These are phyloP conservation scores for Dicorynia guianensis DNA, from an alignment of 306 rosid genomes.

Conservation along the genomic window DNA sequence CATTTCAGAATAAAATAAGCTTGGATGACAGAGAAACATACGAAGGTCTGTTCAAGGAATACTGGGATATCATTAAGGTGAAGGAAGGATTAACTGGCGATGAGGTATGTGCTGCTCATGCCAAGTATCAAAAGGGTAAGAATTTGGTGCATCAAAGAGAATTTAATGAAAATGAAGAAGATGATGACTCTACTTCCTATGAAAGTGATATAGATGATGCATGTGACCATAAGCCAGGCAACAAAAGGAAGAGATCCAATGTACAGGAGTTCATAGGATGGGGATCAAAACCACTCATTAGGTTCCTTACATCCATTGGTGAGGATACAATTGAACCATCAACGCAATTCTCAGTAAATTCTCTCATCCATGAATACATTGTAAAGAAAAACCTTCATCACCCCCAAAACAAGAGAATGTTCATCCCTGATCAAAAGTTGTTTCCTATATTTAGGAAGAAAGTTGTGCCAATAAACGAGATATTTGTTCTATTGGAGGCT, in stretches of 20 bases:
- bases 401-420: constrained; percentile 46
- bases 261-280: constrained; percentile 48
- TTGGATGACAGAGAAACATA: constrained; percentile 62
- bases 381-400: constrained; percentile 57
- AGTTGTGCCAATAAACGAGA: constrained; percentile 32
- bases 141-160: not conserved
- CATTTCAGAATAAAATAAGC: constrained; percentile 58
- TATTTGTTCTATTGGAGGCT: constrained; percentile 46
- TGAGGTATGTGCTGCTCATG: constrained; percentile 39
- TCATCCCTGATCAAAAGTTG: constrained; percentile 62
- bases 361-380: constrained; percentile 59
- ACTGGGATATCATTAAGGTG: constrained; percentile 70
- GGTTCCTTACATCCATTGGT: constrained; percentile 69
- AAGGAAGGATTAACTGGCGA: constrained; percentile 58
- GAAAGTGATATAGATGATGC: constrained; percentile 25
- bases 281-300: constrained; percentile 72
- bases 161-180: constrained; percentile 34
- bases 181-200: constrained; percentile 21
- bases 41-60: constrained; percentile 80
- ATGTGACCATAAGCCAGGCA: constrained; percentile 11
- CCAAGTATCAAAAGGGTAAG: constrained; percentile 33
- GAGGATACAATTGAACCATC: constrained; percentile 51
- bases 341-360: constrained; percentile 43
- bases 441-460: constrained; percentile 59
- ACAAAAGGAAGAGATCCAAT: constrained; percentile 41